Conservation (phyloP, 208 protist genomes). For the Acanthamoeba rhysodes region DNA sequence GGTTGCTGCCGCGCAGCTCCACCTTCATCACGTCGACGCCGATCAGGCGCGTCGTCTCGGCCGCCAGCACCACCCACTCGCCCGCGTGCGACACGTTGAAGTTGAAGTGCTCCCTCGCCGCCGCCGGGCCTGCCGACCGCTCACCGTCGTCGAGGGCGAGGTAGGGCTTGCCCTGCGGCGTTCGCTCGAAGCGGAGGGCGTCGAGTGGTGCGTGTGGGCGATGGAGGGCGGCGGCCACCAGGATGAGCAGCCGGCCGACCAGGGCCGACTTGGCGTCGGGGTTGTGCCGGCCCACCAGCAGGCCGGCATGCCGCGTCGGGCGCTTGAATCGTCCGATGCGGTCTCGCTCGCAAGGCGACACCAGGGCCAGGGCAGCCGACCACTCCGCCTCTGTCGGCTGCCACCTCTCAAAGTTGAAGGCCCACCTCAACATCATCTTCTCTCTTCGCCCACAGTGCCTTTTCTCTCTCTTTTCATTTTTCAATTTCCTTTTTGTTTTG, state of each 20-base stretch:
- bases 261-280: conserved; percentile 72
- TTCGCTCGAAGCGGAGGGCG: conserved; percentile 34
- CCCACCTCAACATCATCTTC: conserved; percentile 9
- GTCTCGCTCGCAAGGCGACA: background rate
- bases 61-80: conserved; percentile 71
- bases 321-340: conserved; percentile 63
- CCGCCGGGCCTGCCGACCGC: background rate
- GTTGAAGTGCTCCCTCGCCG: conserved; percentile 1
- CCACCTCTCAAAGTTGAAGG: conserved; percentile 35
- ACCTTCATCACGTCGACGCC: conserved; percentile 74
- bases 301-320: background rate
- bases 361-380: background rate
- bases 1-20: conserved; percentile 38
- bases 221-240: background rate
- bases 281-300: conserved; percentile 58
- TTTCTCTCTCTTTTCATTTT: background rate
- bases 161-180: conserved; percentile 66
- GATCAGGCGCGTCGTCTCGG: conserved; percentile 24
- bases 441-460: too few relatives aligned
- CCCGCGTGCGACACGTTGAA: conserved; percentile 74
- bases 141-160: background rate
- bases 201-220: background rate
- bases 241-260: conserved; percentile 52
- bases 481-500: background rate
- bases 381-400: conserved; percentile 57